Conservation (phyloP, 768 basidiomycete genomes). For the Pholiota conissans region DNA sequence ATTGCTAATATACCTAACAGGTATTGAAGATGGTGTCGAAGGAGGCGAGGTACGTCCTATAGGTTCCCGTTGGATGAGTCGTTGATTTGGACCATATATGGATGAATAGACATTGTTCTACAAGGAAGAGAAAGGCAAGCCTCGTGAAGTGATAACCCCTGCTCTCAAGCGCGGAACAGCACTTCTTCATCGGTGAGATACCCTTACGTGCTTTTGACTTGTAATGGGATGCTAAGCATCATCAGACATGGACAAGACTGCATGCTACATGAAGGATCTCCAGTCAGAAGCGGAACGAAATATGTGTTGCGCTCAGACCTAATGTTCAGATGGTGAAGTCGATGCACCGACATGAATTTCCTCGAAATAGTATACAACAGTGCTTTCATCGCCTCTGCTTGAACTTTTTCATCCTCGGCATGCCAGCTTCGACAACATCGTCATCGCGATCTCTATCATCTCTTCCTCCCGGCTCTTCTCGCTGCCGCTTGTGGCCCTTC, state of each 20-base stretch:
- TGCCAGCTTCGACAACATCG: conserved; percentile 87
- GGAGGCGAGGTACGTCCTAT: conserved; percentile 56
- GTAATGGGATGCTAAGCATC: too few species aligned
- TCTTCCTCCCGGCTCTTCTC: conserved; percentile 49
- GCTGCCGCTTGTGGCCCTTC: conserved; percentile 37
- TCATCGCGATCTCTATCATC: conserved; percentile 92
- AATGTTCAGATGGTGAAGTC: conserved; percentile 49
- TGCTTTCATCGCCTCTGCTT: conserved; percentile 37
- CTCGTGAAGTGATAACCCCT: conserved; percentile 46
- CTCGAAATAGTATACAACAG: background rate
- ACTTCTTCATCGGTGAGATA: conserved; percentile 60
- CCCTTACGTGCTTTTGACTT: too few species aligned
- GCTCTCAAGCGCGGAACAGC: conserved; percentile 63
- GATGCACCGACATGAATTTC: conserved; percentile 9
- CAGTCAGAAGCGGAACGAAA: conserved; percentile 61
- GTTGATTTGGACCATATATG: too few species aligned
- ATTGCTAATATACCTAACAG: conserved; percentile 70
- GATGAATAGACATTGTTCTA: conserved; percentile 70
- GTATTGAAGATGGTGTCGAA: conserved; percentile 68
- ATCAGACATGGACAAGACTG: conserved; percentile 71
- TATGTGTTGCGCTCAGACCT: conserved; percentile 74
- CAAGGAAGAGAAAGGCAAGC: conserved; percentile 50
- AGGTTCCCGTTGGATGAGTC: background rate
- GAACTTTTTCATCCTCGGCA: conserved; percentile 58
- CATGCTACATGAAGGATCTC: conserved; percentile 70